phyloP scores from a whole-genome alignment of 2,329 filamentous ascomycete species.

The Monosporascus sp. region DNA sequence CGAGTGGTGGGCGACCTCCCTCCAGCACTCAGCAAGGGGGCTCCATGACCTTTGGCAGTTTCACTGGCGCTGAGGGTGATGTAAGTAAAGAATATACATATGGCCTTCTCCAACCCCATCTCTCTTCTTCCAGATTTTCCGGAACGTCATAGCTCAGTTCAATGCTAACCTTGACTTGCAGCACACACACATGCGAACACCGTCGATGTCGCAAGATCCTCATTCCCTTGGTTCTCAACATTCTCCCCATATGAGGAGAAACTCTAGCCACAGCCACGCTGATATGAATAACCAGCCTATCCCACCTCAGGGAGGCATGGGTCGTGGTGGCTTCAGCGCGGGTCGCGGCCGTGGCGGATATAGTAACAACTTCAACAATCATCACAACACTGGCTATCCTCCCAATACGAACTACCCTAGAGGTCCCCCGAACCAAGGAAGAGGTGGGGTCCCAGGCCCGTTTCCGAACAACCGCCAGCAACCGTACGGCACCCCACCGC shows the following conservation, averaged over 20 bases:
- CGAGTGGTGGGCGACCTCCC: conserved; percentile 80
- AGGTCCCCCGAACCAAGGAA: conserved; percentile 42
- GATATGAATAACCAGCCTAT: conserved; percentile 62
- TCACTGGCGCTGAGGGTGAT: conserved; percentile 71
- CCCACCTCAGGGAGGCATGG: conserved; percentile 42
- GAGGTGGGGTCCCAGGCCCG: conserved; percentile 40
- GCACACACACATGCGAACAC: conserved; percentile 62
- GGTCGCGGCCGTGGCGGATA: conserved; percentile 47
- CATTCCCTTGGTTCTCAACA: conserved; percentile 58
- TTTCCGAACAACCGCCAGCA: conserved; percentile 39
- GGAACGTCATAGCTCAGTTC: conserved; percentile 8
- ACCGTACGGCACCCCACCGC: conserved; percentile 40
- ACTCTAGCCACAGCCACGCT: conserved; percentile 64
- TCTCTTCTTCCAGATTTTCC: conserved; percentile 19
- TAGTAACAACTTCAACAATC: conserved; percentile 43
- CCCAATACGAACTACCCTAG: conserved; percentile 31
- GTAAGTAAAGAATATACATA: conserved; percentile 47
- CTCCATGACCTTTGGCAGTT: conserved; percentile 78
- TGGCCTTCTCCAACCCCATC: conserved; percentile 4
- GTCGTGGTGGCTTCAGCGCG: conserved; percentile 50
- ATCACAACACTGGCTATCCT: conserved; percentile 38
- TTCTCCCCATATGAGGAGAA: conserved; percentile 72
- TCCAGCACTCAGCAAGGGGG: conserved; percentile 62
- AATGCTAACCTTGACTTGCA: conserved; percentile 28
- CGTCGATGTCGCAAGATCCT: conserved; percentile 57